Evolutionary conservation across 2,329 filamentous ascomycete species (phyloP).

Genomic region (Ambrosiella cleistominuta): DNA sequence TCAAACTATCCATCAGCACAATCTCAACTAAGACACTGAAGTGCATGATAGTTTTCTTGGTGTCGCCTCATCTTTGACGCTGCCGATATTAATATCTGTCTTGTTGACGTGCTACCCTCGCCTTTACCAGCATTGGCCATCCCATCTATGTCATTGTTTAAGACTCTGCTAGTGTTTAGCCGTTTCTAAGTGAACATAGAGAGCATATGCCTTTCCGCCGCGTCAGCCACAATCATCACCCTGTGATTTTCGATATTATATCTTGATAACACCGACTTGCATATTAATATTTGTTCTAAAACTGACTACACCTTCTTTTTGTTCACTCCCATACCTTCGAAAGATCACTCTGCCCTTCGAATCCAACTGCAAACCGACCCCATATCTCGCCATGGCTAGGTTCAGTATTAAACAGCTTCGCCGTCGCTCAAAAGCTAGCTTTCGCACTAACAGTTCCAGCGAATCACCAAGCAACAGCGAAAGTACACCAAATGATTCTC

Average conservation of each 20-base stretch:
- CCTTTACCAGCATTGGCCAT: not conserved
- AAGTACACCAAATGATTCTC: conserved; percentile 47
- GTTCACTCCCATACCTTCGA: not conserved
- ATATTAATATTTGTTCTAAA: not conserved
- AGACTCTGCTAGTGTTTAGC: not conserved
- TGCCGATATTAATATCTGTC: not conserved
- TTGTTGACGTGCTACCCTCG: not conserved
- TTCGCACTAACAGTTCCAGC: conserved; percentile 45
- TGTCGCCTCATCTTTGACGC: not conserved
- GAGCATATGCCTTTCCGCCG: not conserved
- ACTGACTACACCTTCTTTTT: not conserved
- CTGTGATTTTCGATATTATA: not conserved
- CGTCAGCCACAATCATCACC: conserved; percentile 1
- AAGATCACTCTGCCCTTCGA: not conserved
- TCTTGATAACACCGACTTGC: not conserved
- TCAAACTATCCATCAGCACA: not conserved
- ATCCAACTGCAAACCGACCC: not conserved
- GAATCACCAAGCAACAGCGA: conserved; percentile 41
- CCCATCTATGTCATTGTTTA: not conserved
- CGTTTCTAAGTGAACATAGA: not conserved
- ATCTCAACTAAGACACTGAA: no score
- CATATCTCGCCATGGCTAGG: conserved; percentile 3
- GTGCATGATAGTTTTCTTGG: not conserved
- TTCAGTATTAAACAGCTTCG: conserved; percentile 48
- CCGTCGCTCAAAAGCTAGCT: conserved; percentile 58